Evolutionary conservation across 2,329 filamentous ascomycete species (phyloP), one percentile per base, ranked within the genome.

Genomic region (Calcarisporium arbuscula): DNA sequence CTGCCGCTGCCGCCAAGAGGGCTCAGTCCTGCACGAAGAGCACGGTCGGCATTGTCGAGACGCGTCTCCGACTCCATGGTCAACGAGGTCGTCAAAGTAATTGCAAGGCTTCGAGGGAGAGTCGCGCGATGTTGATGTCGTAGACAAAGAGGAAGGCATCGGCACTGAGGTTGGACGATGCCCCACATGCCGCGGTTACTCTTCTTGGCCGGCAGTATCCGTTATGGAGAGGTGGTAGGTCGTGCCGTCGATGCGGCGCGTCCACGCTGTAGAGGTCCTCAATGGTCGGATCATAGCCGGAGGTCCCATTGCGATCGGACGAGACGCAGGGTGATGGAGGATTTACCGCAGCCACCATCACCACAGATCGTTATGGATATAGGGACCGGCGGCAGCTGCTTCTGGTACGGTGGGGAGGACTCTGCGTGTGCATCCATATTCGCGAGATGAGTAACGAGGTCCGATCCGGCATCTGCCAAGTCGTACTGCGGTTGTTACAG

Each of bases 111-210:
- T 82, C 72, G 44, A 92, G 74, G 27, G 78, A 83, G 51, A 76
- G 69, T 39, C 62, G 57, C 28, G 74, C 76, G n/a, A n/a, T n/a
- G 2, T 85, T 92, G 61, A 92, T 90, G 64, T 92, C 85, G 72
- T 92, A 92, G 48, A 92, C 85, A 49, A 92, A 74, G 16, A 92
- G 70, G 64, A 90, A 92, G 43, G 85, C 85, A 56, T 92, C 85
- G 42, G 82, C 82, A 54, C 77, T 73, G 12, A 90, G 74, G 57
- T 89, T 90, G 17, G 80, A 80, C 21, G 78, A 72, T 2, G 83
- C 84, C n/a, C 85, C 85, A 92, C 68, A 92, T 85, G 48, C 83
- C 81, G 46, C 85, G 81, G 65, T n/a, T 92, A 92, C 63, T 92
- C 85, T 62, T 92, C 85, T 58, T 92, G 85, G n/a, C 85, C 85